Percentiles rank a stretch among this genome's conserved stretches.
Conservation (phyloP, 139 green algal species). For the Spirogloea muscicola region DNA sequence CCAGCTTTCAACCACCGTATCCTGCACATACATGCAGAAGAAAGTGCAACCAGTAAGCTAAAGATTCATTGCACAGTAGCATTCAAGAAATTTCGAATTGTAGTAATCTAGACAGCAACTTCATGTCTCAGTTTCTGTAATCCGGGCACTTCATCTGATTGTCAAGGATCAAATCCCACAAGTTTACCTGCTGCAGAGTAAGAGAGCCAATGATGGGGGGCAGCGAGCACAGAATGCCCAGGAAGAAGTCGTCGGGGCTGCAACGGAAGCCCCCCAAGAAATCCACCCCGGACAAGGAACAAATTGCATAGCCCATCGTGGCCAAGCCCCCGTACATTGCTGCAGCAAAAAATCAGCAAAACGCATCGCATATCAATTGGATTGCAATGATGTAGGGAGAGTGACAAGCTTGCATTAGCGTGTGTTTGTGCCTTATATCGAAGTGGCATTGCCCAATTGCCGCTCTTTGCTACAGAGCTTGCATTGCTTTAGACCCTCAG, state of each 20-base stretch:
- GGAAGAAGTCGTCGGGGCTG: conserved; percentile 24
- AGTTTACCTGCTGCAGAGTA: conserved; percentile 14
- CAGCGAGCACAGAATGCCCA: neutral
- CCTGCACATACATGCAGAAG: neutral
- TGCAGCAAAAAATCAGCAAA: too few relatives aligned
- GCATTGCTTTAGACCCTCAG: too few relatives aligned
- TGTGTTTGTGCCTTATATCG: too few relatives aligned
- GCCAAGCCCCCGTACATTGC: conserved; percentile 33
- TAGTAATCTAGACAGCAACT: neutral
- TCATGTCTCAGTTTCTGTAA: neutral
- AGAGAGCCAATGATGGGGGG: conserved; percentile 8
- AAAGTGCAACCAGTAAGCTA: neutral
- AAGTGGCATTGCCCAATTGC: too few relatives aligned
- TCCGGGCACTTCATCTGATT: neutral
- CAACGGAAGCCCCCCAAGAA: conserved; percentile 17
- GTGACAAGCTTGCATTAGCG: too few relatives aligned
- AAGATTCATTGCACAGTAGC: neutral
- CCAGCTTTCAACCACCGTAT: conserved; percentile 20
- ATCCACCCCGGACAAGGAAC: conserved; percentile 2
- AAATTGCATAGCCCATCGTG: conserved; percentile 20
- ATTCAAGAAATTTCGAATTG: neutral
- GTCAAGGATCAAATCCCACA: neutral
- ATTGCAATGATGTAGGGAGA: too few relatives aligned
- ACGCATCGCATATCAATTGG: too few relatives aligned
- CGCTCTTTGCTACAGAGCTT: too few relatives aligned